Conservation (phyloP, 352 stramenopile species). For the Hyaloperonospora brassicae region DNA sequence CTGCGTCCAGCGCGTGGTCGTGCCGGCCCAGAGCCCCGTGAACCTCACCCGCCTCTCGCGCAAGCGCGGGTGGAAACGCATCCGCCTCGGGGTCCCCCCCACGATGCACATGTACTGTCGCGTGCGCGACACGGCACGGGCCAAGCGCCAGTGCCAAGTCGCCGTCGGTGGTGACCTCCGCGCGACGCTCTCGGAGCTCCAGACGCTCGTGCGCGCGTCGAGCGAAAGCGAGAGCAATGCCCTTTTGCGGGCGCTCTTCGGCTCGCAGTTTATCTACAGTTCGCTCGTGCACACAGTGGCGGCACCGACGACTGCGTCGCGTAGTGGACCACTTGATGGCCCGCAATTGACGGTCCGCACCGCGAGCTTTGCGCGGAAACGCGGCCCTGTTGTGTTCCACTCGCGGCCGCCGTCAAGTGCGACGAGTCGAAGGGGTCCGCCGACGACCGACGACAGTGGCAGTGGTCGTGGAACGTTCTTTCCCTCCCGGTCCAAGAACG, state of each 20-base stretch:
- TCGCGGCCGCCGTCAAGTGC: too few species aligned
- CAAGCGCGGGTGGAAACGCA: slow-evolving; percentile 21
- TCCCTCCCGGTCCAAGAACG: slow-evolving; percentile 15
- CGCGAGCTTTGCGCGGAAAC: slow-evolving; percentile 21
- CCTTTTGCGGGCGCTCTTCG: slow-evolving; percentile 20
- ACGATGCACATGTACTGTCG: slow-evolving; percentile 20
- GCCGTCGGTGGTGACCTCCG: slow-evolving; percentile 19
- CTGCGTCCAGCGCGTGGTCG: slow-evolving; percentile 20
- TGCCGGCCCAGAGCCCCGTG: slow-evolving; percentile 10
- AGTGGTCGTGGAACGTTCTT: not conserved
- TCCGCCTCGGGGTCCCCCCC: slow-evolving; percentile 8
- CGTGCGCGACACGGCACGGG: slow-evolving; percentile 5
- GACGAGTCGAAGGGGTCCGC: too few species aligned
- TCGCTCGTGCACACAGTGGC: slow-evolving; percentile 27
- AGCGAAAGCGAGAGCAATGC: slow-evolving; percentile 34
- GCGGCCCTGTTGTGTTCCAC: too few species aligned
- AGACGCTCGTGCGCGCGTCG: slow-evolving; percentile 19
- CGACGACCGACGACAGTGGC: not conserved
- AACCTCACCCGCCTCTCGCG: slow-evolving; percentile 13
- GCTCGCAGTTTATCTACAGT: slow-evolving; percentile 33
- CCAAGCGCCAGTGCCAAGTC: slow-evolving; percentile 17
- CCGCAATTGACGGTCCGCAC: slow-evolving; percentile 32
- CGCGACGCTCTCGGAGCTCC: slow-evolving; percentile 13
- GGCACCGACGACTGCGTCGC: not conserved
- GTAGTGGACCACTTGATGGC: not conserved